Evolutionary conservation across 805 yeast species (phyloP).

Genomic region (Barnettozyma wickerhamii): DNA sequence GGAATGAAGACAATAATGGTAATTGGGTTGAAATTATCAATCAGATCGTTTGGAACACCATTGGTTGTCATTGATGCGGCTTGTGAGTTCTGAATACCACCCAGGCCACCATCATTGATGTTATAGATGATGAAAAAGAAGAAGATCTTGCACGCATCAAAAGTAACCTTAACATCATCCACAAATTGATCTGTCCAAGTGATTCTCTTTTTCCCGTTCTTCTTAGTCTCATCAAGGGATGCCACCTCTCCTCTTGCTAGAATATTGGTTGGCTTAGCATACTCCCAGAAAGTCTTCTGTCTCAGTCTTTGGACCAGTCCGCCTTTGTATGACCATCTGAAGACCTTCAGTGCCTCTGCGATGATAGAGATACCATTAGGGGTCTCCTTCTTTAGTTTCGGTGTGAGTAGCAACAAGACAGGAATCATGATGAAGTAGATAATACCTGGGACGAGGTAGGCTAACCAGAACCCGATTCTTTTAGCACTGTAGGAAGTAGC

Average conservation of each 20-base stretch:
- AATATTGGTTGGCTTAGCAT: constrained; percentile 53
- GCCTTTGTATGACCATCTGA: constrained; percentile 35
- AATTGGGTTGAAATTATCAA: constrained; percentile 70
- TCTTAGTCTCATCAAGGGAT: constrained; percentile 8
- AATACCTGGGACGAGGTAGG: constrained; percentile 63
- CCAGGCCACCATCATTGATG: constrained; percentile 65
- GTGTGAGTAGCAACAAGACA: constrained; percentile 33
- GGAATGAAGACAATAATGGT: constrained; percentile 77
- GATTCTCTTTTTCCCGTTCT: constrained; percentile 18
- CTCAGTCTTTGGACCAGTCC: constrained; percentile 39
- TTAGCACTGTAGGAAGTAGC: constrained; percentile 71
- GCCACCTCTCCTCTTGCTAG: constrained; percentile 35
- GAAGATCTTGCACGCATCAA: constrained; percentile 69
- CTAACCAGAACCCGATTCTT: constrained; percentile 66
- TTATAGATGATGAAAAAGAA: constrained; percentile 66
- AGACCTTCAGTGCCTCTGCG: constrained; percentile 37
- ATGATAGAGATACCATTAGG: constrained; percentile 36
- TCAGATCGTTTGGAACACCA: constrained; percentile 74
- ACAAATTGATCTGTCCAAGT: constrained; percentile 67
- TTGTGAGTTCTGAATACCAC: constrained; percentile 36
- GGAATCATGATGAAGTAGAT: constrained; percentile 48
- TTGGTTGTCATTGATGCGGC: constrained; percentile 69
- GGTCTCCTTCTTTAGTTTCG: constrained; percentile 20
- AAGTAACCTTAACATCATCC: constrained; percentile 61
- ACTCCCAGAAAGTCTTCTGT: constrained; percentile 41